Base-by-base conservation (phyloP, 495 filamentous ascomycete species). In the Melanomma pulvis-pyrius region DNA sequence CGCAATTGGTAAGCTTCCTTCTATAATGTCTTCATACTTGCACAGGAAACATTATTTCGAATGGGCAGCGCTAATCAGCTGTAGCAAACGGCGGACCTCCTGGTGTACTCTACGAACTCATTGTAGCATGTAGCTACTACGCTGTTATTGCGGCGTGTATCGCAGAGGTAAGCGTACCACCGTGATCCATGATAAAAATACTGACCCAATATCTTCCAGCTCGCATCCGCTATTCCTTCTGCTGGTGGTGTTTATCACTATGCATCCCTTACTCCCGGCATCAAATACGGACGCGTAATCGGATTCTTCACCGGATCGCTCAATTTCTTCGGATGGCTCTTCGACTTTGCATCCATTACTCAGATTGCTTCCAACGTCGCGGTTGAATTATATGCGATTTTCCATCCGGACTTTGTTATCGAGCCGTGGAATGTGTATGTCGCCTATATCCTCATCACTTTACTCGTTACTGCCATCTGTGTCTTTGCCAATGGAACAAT, bases 211-310 rank as follows among this genome's bases (percentile, higher is more conserved):
- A 2, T 7, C 39, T 17, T 44, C 13, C 17, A 44, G 78, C 81
- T 93, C 47, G 88, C 91, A n/a, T 92, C 90, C 0, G 83, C 88
- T 0, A 89, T 94, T 64, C 90, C 90, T 1, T 91, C 89, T 0
- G 83, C 87, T 3, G 89, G 86, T 21, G 89, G 90, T 46, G 90
- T 94, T 3, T 93, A 93, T 67, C 90, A 93, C 74, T 93, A 90
- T 89, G 90, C 90, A 2, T 87, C 88, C 0, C 82, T 92, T 15
- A 90, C 90, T 0, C 84, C 86, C 5, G 90, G 90, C 1, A 81
- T 80, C 0, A 83, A 79, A 51, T 88, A 86, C 71, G 91, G 91
- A 29, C 85, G 89, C 22, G 74, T 84, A 0, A 78, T 85, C 46
- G 91, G 91, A 29, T 94, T 87, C 77, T 93, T 91, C 67, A 86